Percentiles rank a stretch among this genome's conserved stretches.
Evolutionary conservation across 257 asterid species (phyloP).

Genomic region (Mitragyna speciosa): DNA sequence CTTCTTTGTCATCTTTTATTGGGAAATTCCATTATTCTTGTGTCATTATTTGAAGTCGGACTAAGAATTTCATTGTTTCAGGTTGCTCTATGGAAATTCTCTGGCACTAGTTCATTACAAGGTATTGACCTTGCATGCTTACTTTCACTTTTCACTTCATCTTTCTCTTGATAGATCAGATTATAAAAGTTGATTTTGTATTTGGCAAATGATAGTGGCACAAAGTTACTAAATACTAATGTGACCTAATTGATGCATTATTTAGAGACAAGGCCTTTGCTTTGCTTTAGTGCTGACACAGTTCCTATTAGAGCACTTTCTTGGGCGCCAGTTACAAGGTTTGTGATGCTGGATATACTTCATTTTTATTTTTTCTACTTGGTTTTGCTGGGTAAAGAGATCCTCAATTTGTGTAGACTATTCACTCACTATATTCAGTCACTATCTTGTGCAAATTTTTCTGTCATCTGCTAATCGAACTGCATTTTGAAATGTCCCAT

Average conservation of each 20-base stretch:
- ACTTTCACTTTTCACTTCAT: slow-evolving; percentile 17
- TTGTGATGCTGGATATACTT: slow-evolving; percentile 25
- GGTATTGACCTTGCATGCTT: slow-evolving; percentile 44
- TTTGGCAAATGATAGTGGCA: slow-evolving; percentile 4
- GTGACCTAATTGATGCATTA: neutral
- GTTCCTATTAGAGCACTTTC: slow-evolving; percentile 83
- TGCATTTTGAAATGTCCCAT: neutral
- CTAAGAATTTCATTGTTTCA: slow-evolving; percentile 23
- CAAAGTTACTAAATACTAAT: neutral
- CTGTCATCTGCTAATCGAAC: neutral
- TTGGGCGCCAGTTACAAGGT: slow-evolving; percentile 84
- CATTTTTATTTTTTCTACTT: neutral
- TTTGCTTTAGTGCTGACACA: slow-evolving; percentile 77
- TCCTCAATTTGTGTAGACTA: neutral
- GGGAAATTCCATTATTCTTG: neutral
- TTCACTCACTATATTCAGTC: no score
- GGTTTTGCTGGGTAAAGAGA: neutral
- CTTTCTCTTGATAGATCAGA: slow-evolving; percentile 16
- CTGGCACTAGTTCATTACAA: slow-evolving; percentile 50
- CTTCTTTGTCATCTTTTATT: neutral
- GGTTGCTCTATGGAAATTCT: slow-evolving; percentile 95
- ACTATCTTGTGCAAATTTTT: no score
- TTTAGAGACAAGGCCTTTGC: slow-evolving; percentile 81
- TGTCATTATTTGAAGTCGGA: neutral
- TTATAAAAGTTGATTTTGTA: slow-evolving; percentile 13